Base-by-base conservation (phyloP, 192 early-diverging fungal genomes). In the Backusella psychrophila region DNA sequence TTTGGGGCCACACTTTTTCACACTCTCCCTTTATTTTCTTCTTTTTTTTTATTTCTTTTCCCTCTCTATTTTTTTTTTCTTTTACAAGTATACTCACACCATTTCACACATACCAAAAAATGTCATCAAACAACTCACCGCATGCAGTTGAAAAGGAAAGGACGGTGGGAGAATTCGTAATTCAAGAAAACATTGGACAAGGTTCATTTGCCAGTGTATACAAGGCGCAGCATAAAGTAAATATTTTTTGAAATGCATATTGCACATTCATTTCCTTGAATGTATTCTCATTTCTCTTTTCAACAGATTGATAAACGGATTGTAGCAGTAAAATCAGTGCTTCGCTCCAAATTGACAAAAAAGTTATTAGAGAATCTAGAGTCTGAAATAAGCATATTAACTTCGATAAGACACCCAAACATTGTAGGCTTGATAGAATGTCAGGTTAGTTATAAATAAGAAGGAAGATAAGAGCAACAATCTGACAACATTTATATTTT, bases 191-290 rank as follows among this genome's bases (percentile, higher is more conserved):
- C 73, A 97, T 99, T 69, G 97, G 97, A 41, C 90, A 92, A 23
- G 97, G 97, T 8, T 97, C 96, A 3, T 99, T 98, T 88, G 97
- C 97, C 49, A 96, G 92, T 6, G 97, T 99, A 7, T 98, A 93
- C 83, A 89, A 89, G 69, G 94, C 90, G 14, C 76, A 90, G 31
- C 89, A 93, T 77, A 94, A 89, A 89, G 91, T 69, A 66, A 12
- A 46, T 49, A 71, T 69, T 38, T 65, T 56, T 65, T 33, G 26
- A 67, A 67, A n/a, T 66, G 15, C 17, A 17, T 29, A 17, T 33
- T 17, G 7, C 33, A 29, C 33, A 3, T 33, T 3, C 41, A 11
- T 23, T 68, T 74, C 38, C 63, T 63, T 71, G 26, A 41, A 70
- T 52, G 19, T 41, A 9, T 56, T 9, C 23, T 44, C 31, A 36